phyloP scores from a whole-genome alignment of 2,329 filamentous ascomycete genomes.

The Colletotrichum chrysophilum region DNA sequence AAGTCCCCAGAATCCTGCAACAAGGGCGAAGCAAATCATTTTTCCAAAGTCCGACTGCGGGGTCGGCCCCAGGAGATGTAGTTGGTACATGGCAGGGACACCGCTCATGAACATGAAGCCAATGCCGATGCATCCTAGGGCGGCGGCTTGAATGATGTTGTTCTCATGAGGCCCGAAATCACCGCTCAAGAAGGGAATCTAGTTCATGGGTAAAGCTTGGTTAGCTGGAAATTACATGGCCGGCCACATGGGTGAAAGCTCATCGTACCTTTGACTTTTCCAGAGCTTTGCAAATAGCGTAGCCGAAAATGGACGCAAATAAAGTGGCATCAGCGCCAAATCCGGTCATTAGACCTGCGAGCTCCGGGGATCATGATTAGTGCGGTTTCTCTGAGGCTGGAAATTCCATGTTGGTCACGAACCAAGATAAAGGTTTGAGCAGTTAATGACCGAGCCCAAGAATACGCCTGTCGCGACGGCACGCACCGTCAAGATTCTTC shows the following conservation, averaged over 20 bases:
- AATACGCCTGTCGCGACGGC: neutral
- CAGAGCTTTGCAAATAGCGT: neutral
- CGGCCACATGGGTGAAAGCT: neutral
- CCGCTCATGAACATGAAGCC: slow-evolving; percentile 15
- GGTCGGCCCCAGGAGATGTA: neutral
- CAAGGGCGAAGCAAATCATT: neutral
- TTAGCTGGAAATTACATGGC: neutral
- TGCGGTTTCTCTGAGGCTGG: rapidly evolving
- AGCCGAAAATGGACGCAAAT: neutral
- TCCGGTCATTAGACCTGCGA: neutral
- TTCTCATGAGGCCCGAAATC: neutral
- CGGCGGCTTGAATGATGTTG: neutral
- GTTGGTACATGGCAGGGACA: slow-evolving; percentile 21
- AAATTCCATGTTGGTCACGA: rapidly evolving
- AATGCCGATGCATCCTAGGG: slow-evolving; percentile 2
- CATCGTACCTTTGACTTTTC: neutral
- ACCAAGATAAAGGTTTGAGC: neutral
- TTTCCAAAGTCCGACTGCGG: neutral
- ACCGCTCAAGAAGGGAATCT: neutral
- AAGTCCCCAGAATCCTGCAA: neutral
- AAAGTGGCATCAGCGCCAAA: neutral
- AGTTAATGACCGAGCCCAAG: neutral
- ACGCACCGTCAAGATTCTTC: neutral
- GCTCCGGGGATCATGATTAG: rapidly evolving
- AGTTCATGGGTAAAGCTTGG: neutral